These are phyloP conservation scores for Magnusiomyces suaveolens DNA, from an alignment of 1,139 yeast species.

Conservation along the genomic window DNA sequence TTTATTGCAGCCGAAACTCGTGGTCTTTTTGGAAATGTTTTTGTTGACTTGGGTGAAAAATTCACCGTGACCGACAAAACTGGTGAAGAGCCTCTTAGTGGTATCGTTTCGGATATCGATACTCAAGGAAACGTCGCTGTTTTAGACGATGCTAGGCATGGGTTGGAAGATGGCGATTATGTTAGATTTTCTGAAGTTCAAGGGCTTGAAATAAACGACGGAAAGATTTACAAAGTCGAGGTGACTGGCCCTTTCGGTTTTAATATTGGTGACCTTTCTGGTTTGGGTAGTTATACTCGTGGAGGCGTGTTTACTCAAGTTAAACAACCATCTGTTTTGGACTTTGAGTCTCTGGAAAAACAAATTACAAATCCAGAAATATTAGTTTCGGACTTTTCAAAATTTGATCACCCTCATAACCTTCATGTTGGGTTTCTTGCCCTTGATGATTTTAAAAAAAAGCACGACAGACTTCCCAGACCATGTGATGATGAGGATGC, in stretches of 20 bases:
- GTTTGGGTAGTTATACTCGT: constrained; percentile 56
- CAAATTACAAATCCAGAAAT: constrained; percentile 74
- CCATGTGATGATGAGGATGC: constrained; percentile 75
- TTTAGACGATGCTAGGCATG: constrained; percentile 87
- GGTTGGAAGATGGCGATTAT: constrained; percentile 82
- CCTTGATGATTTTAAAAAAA: constrained; percentile 58
- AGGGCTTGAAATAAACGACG: constrained; percentile 63
- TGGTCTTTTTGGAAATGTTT: constrained; percentile 82
- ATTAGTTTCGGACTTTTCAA: constrained; percentile 78
- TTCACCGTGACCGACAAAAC: constrained; percentile 76
- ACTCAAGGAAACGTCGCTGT: constrained; percentile 85
- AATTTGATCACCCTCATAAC: constrained; percentile 84
- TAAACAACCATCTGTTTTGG: constrained; percentile 59
- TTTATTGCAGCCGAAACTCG: constrained; percentile 73
- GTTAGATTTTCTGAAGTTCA: constrained; percentile 83
- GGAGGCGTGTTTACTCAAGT: constrained; percentile 94
- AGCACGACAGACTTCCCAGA: constrained; percentile 64
- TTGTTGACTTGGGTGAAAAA: constrained; percentile 79
- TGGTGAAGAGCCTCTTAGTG: constrained; percentile 86
- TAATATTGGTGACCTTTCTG: constrained; percentile 46
- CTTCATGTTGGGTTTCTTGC: constrained; percentile 90
- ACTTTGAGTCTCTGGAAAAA: constrained; percentile 53
- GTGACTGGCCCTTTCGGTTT: constrained; percentile 93
- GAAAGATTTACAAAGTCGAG: constrained; percentile 61
- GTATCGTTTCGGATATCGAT: constrained; percentile 83